Evolutionary conservation across 2,329 filamentous ascomycete genomes (phyloP), one percentile per base, ranked within the genome.

Genomic region (Hymenoscyphus infarciens): DNA sequence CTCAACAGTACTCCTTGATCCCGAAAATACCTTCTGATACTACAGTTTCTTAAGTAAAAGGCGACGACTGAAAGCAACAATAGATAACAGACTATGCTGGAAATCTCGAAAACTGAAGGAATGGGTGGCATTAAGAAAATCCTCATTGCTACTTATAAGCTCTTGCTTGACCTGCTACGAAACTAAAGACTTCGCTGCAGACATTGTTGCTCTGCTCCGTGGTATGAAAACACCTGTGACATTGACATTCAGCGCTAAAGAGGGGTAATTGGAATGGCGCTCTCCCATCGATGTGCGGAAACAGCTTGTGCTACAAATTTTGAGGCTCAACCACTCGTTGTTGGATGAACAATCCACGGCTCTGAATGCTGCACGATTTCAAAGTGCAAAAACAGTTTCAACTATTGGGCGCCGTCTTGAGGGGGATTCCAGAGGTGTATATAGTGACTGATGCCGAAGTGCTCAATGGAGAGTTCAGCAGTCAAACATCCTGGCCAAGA

Each of bases 391-490:
- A 19, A 63, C 53, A 13, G 56, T 62, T 65, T 27, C 38, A 56
- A 10, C n/a, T 65, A 4, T 39, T 67, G 2, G 55, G 31, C 8
- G 58, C 42, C 2, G 57, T 61, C 6, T 19, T 67, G 13, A 22
- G 15, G 13, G 65, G 61, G n/a, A 33, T 63, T n/a, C 19, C 55
- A 22, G n/a, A 45, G n/a, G 19, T 67, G 29, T 64, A 59, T 33
- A 57, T 67, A 10, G 42, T 65, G 19, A 45, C 64, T 15, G 63
- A 67, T 61, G 42, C 56, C 16, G 61, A 64, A 33, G 31, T 55
- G 11, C 27, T 66, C 15, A 54, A 22, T n/a, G 22, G 39, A 2
- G 19, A 53, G 13, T 31, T 55, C 8, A 33, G 16, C 16, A 45
- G 39, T 27, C 19, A 45, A 22, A 52, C 29, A 6, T 55, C 49